phyloP scores from a whole-genome alignment of 306 rosid genomes.

The Citrullus mucosospermus region DNA sequence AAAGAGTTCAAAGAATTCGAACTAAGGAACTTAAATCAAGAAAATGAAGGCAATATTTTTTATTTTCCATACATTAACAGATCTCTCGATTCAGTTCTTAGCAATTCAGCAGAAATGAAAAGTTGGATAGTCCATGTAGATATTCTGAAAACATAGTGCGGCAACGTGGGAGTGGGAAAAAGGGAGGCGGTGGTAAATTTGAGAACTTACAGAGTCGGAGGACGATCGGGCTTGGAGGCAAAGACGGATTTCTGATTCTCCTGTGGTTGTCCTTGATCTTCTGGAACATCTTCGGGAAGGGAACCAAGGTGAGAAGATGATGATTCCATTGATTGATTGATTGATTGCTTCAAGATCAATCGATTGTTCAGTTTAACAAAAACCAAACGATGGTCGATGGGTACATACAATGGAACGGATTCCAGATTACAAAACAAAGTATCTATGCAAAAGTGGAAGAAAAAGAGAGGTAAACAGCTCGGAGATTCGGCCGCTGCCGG shows the following conservation, averaged over 20 bases:
- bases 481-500: neutral
- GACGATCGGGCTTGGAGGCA: conserved; percentile 60
- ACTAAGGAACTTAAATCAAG: neutral
- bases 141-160: neutral
- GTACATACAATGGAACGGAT: neutral
- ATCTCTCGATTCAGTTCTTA: neutral
- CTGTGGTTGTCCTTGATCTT: conserved; percentile 18
- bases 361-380: neutral
- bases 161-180: neutral
- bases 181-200: neutral
- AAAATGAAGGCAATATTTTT: neutral
- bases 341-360: neutral
- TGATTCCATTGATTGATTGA: conserved; percentile 2
- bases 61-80: neutral
- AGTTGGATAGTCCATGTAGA: neutral
- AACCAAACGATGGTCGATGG: neutral
- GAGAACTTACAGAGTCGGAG: conserved; percentile 50
- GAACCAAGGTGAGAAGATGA: conserved; percentile 40
- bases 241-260: conserved; percentile 33
- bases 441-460: neutral
- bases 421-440: neutral
- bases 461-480: neutral
- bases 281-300: conserved; percentile 44
- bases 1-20: neutral
- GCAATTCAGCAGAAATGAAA: neutral